phyloP scores from a whole-genome alignment of 176 grass and related monocot genomes.

The Aechmea fasciata region DNA sequence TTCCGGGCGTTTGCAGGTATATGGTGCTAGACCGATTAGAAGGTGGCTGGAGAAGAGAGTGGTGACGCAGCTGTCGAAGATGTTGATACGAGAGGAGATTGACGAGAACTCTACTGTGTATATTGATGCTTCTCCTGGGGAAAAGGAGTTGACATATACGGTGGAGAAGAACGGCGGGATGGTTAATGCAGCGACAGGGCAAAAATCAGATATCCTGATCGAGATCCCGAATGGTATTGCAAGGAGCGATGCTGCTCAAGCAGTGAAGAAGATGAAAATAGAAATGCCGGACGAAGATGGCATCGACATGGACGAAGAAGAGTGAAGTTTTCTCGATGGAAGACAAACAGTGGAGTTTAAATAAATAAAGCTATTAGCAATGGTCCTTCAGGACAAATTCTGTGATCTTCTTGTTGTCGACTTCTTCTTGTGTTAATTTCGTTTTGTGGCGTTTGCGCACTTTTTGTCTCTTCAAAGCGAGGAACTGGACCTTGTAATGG shows the following conservation, averaged over 20 bases:
- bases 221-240: constrained; percentile 44
- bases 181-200: constrained; percentile 55
- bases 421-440: too few species aligned
- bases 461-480: too few species aligned
- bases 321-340: background rate
- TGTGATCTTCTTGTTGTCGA: too few species aligned
- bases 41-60: constrained; percentile 87
- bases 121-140: constrained; percentile 40
- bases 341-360: too few species aligned
- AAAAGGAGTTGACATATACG: constrained; percentile 47
- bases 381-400: too few species aligned
- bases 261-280: constrained; percentile 58
- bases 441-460: too few species aligned
- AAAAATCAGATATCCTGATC: constrained; percentile 68
- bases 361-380: too few species aligned
- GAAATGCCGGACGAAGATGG: constrained; percentile 24
- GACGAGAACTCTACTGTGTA: constrained; percentile 72
- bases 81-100: constrained; percentile 83
- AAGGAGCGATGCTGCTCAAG: constrained; percentile 16
- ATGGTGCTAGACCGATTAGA: constrained; percentile 67
- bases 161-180: constrained; percentile 56
- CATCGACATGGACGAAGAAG: constrained; percentile 45
- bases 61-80: constrained; percentile 74
- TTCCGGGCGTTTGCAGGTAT: constrained; percentile 23
- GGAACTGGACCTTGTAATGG: too few species aligned